Base-by-base conservation (phyloP, 805 yeast species). In the Yarrowia sp. region DNA sequence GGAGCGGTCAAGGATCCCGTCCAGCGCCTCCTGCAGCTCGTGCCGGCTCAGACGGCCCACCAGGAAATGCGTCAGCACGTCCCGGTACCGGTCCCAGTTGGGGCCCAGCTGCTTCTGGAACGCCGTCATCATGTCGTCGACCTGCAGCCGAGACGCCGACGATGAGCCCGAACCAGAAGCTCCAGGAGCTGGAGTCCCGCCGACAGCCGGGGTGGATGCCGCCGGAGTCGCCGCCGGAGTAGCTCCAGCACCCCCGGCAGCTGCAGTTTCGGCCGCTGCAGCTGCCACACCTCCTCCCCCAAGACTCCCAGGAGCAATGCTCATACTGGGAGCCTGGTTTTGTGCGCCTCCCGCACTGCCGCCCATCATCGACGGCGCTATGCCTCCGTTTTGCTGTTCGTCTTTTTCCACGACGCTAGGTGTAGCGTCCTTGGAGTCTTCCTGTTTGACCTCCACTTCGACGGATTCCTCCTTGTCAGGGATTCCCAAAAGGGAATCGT, bases 11-110 rank as follows among this genome's bases (percentile, higher is more conserved):
- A 92, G 80, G 36, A 90, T 80, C n/a, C 84, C 84, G 53, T 82
- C 81, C 41, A 91, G 81, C 59, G 82, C 87, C 14, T 81, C 79
- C 70, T 86, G 85, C 68, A 94, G 81, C 77, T 94, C 99, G 22
- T 78, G 77, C 61, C 97, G 83, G 11, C 97, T 89, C 19, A 92
- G 80, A 76, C 88, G 89, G 5, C 97, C 97, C 46, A 89, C 77
- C 46, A 94, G 81, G 73, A 92, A 94, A 66, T 85, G 80, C 64
- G 94, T 87, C 32, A 95, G 83, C 5, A 91, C 83, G 69, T 88
- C 89, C 71, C 96, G 93, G 77, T 94, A 94, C 70, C 84, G 84
- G 71, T 89, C 94, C 99, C 99, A 94, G 59, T 86, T 85, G 55
- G 83, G 81, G 1, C 97, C 98, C 70, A 94, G 78, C 70, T 84